Base-by-base conservation (phyloP, 2,329 filamentous ascomycete genomes). In the Alternaria panax region DNA sequence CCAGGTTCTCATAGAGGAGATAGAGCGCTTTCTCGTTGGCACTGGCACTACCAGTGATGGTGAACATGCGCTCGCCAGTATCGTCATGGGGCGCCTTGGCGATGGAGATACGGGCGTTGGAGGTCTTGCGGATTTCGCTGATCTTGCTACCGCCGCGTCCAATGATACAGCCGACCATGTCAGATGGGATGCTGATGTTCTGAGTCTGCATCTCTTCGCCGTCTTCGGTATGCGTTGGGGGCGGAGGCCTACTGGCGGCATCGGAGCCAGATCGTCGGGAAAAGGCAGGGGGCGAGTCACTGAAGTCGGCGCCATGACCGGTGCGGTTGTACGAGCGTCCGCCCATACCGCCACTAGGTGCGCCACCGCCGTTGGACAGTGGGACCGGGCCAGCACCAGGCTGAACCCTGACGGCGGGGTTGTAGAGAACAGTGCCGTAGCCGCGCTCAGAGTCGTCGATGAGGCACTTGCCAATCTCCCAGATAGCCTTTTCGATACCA, bases 151-250 rank as follows among this genome's bases (percentile, higher is more conserved):
- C 95, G 54, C 86, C 92, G 66, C 93, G 91, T 68, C 95, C 95
- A 78, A 99, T 99, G 82, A 99, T 99, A 82, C 95, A 99, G 69
- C 95, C 95, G 79, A 99, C 95, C 95, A 99, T 99, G 83, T 99
- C 95, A 47, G 95, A 93, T 25, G 95, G 95, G 74, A 99, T 99
- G 84, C 93, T 97, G 81, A 99, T 99, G 83, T 99, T 99, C 78
- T 99, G 95, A 1, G 95, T 99, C 80, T 97, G 94, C 62, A 98
- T 91, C 80, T 97, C 94, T 78, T 98, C 95, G 64, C 95, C 95
- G 66, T 98, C 96, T 81, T 98, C 94, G 64, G 95, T 93, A 74
- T 96, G 92, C 43, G 92, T 92, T 22, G 92, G 93, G 42, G 92
- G 79, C 8, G 79, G 92, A 56, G 92, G 92, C 64, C 93, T 92